Evolutionary conservation across 148 eudicot species (phyloP), one percentile per base, ranked within the genome.

Genomic region (Cornus kousa): DNA sequence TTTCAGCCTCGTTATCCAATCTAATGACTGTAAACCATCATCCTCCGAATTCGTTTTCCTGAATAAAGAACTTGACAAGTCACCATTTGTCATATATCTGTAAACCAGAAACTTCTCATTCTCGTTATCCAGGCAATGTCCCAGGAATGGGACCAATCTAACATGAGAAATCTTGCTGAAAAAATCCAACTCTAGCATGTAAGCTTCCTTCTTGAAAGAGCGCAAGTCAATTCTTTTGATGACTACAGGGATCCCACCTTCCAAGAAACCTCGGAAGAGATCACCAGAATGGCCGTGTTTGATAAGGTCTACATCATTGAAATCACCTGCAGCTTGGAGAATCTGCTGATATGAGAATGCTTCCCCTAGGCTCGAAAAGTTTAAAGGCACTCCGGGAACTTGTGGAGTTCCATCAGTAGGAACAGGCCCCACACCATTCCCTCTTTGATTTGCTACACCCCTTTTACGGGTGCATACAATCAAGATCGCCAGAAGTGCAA

Each of bases 1-100:
- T 80, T 97, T 97, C 79, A 92, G 85, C 83, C 99, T 92, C 6
- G 98, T 97, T 62, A 97, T 97, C 99, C 99, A 97, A 87, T 97
- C 99, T 73, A 97, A 74, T 67, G 99, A 97, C 85, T 92, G 94
- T 83, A 94, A 83, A 86, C 83, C 82, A 22, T 89, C 94, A 67
- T 88, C 91, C 17, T 85, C 89, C 7, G 87, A 66, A 66, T 80
- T 83, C 23, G 78, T 78, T 84, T 91, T 94, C 83, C 88, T 87
- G 83, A 78, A 91, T 91, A 97, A 87, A 48, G 97, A 91, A 83
- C 91, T 92, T 28, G 97, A 91, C 82, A 97, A 81, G 78, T 97
- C 99, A 53, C 88, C 84, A 83, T 97, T 92, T 24, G 94, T 95
- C 95, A 97, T 90, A 77, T 87, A 85, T 80, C 91, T 94, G 83